These are phyloP conservation scores for Fusarium sp. DNA, from an alignment of 2,329 filamentous ascomycete genomes.

Conservation along the genomic window DNA sequence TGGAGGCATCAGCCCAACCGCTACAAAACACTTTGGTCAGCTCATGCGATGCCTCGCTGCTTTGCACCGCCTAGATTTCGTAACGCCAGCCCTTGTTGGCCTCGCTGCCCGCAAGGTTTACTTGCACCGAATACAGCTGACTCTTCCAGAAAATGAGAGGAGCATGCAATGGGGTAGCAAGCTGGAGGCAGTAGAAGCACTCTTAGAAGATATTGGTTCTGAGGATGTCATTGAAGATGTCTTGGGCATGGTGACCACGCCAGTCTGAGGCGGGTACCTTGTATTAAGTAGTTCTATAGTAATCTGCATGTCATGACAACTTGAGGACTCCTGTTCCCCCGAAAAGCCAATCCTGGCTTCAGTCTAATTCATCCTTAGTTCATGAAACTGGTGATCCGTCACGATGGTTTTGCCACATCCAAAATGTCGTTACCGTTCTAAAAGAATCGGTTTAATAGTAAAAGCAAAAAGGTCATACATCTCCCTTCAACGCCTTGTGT, in stretches of 20 bases:
- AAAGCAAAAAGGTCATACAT: constrained; percentile 42
- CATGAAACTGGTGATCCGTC: constrained; percentile 35
- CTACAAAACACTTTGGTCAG: constrained; percentile 81
- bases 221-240: constrained; percentile 77
- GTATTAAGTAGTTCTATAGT: constrained; percentile 50
- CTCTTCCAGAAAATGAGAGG: constrained; percentile 77
- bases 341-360: constrained; percentile 34
- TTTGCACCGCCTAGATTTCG: constrained; percentile 83
- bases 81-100: constrained; percentile 85
- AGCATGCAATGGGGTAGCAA: constrained; percentile 96
- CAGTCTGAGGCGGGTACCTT: constrained; percentile 52
- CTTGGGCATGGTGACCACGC: constrained; percentile 67
- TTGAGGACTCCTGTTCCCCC: constrained; percentile 38
- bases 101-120: constrained; percentile 91
- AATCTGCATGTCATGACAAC: constrained; percentile 44
- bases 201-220: constrained; percentile 73
- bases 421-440: constrained; percentile 44
- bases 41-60: constrained; percentile 81
- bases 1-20: constrained; percentile 80
- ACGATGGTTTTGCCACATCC: constrained; percentile 41
- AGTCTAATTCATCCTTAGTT: constrained; percentile 36
- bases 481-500: constrained; percentile 45
- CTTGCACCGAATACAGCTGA: constrained; percentile 82
- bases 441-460: constrained; percentile 36
- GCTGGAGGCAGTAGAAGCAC: constrained; percentile 72